These are phyloP conservation scores for Paragyromitra xinjiangensis DNA, from an alignment of 495 filamentous ascomycete genomes.

Conservation along the genomic window DNA sequence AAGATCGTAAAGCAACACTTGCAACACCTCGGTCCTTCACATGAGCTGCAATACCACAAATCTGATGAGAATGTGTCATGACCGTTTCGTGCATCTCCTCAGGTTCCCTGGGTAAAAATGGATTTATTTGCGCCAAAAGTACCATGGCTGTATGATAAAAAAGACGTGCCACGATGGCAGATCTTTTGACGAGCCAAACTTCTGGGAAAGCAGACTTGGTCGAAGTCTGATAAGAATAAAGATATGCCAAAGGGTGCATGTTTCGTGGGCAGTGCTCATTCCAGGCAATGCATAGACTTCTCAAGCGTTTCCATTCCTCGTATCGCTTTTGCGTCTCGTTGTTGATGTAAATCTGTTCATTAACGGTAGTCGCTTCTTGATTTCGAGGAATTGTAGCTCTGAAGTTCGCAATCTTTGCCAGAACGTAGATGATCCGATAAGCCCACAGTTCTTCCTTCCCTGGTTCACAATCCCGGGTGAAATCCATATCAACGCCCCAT, in stretches of 20 bases:
- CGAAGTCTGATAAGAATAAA: conserved; percentile 73
- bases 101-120: conserved; percentile 65
- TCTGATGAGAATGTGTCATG: conserved; percentile 75
- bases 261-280: conserved; percentile 76
- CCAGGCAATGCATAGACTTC: conserved; percentile 81
- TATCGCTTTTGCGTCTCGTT: conserved; percentile 66
- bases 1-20: conserved; percentile 76
- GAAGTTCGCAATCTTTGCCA: conserved; percentile 88
- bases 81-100: conserved; percentile 75
- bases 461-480: conserved; percentile 62
- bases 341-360: conserved; percentile 65
- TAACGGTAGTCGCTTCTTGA: conserved; percentile 65
- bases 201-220: conserved; percentile 82
- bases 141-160: conserved; percentile 89
- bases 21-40: conserved; percentile 81
- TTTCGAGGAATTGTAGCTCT: conserved; percentile 65
- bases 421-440: conserved; percentile 86
- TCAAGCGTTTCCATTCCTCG: conserved; percentile 80
- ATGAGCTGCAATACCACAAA: conserved; percentile 88
- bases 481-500: conserved; percentile 89
- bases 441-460: conserved; percentile 86
- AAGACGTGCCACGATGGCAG: conserved; percentile 81
- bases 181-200: conserved; percentile 86
- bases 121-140: conserved; percentile 82
- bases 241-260: conserved; percentile 85